Conservation (phyloP, 805 yeast genomes). For the Candida anglica region DNA sequence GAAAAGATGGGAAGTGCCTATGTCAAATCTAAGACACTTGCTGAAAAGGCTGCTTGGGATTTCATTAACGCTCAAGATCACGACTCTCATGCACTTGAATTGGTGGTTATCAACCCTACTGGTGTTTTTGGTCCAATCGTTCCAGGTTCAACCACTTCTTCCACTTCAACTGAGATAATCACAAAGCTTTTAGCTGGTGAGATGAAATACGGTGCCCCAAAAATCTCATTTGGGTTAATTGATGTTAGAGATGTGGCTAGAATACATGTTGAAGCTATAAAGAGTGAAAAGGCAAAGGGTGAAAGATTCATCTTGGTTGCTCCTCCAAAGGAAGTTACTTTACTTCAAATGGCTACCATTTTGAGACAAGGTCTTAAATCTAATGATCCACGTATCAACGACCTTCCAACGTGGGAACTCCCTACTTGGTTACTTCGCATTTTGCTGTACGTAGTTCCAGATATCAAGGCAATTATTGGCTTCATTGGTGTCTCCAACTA, state of each 20-base stretch:
- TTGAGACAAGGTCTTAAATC: not conserved
- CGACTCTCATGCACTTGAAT: too few relatives aligned
- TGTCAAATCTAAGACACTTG: constrained; percentile 14
- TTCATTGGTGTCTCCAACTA: not conserved
- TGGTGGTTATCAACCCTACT: not conserved
- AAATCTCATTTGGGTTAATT: constrained; percentile 1
- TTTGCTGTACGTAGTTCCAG: not conserved
- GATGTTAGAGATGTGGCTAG: constrained; percentile 15
- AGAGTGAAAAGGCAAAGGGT: constrained; percentile 26
- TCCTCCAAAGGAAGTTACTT: not conserved
- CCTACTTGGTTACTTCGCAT: not conserved
- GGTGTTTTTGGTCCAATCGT: constrained; percentile 2
- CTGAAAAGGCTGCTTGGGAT: constrained; percentile 14
- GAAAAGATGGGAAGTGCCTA: constrained; percentile 3
- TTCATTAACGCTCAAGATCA: too few relatives aligned
- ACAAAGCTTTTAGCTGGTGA: constrained; percentile 1
- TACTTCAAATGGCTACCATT: not conserved
- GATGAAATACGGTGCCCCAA: not conserved
- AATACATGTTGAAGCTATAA: constrained; percentile 13
- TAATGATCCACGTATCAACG: not conserved
- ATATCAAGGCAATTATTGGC: not conserved
- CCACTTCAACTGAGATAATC: constrained; percentile 1
- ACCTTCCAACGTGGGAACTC: constrained; percentile 1
- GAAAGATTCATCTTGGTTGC: constrained; percentile 25
- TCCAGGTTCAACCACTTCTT: not conserved